Percentiles rank a stretch among this genome's conserved stretches.
Conservation (phyloP, 1,139 yeast genomes). For the Taiozyma onychis region DNA sequence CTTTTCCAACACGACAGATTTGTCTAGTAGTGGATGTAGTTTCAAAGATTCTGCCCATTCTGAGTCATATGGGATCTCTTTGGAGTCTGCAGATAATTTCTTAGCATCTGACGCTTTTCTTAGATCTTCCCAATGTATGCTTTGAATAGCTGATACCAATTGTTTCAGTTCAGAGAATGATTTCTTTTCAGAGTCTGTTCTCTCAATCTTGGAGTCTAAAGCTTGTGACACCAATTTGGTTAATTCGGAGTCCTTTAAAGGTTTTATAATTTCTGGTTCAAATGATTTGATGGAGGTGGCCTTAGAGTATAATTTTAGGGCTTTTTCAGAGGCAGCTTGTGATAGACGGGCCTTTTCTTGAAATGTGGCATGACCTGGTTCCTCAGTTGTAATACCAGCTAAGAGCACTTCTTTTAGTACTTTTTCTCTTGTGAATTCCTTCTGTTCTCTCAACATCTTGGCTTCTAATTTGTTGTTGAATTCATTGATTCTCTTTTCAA, state of each 20-base stretch:
- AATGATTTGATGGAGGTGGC: conserved; percentile 13
- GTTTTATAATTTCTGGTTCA: conserved; percentile 9
- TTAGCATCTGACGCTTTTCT: conserved; percentile 23
- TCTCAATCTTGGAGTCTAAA: conserved; percentile 10
- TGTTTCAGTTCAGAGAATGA: conserved; percentile 19
- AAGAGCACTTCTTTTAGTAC: conserved; percentile 17
- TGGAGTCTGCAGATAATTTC: conserved; percentile 22
- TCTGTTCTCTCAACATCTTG: conserved; percentile 24
- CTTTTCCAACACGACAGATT: conserved; percentile 51
- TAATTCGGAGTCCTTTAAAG: conserved; percentile 11
- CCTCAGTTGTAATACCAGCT: conserved; percentile 14
- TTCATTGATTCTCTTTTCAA: conserved; percentile 22
- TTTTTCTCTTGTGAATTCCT: conserved; percentile 16
- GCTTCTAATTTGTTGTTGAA: conserved; percentile 25
- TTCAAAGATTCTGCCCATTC: conserved; percentile 52
- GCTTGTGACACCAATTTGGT: conserved; percentile 8
- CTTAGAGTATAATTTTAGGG: conserved; percentile 17
- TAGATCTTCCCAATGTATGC: conserved; percentile 23
- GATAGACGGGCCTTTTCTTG: conserved; percentile 3
- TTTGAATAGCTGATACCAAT: conserved; percentile 17
- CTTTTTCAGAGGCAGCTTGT: conserved; percentile 18
- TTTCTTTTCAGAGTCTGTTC: conserved; percentile 16
- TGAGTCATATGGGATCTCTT: conserved; percentile 40
- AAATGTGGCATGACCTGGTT: conserved; percentile 11
- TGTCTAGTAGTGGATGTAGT: conserved; percentile 43